Conservation (phyloP, 2,329 filamentous ascomycete species). For the Exophiala aquamarina region DNA sequence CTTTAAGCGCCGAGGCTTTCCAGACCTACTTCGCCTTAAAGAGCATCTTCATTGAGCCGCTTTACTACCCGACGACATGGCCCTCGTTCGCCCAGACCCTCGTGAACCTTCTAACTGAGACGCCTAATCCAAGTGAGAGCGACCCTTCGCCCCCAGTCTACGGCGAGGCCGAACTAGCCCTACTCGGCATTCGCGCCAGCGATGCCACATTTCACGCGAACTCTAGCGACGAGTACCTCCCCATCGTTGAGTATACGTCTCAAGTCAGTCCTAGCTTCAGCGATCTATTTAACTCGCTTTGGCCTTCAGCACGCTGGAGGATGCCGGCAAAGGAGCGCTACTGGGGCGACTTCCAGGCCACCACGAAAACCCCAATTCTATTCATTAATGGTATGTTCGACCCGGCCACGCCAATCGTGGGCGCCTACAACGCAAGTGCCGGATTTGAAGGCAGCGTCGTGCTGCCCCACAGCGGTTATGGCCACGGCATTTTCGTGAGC, state of each 20-base stretch:
- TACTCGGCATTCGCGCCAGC: slow-evolving; percentile 13
- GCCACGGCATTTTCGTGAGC: slow-evolving; percentile 27
- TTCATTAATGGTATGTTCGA: slow-evolving; percentile 31
- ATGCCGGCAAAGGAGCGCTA: slow-evolving; percentile 28
- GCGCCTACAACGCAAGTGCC: slow-evolving; percentile 28
- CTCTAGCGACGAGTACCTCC: slow-evolving; percentile 7
- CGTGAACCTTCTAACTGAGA: slow-evolving; percentile 1
- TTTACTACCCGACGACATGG: slow-evolving; percentile 6
- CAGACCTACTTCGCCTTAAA: background rate
- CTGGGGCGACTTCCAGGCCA: slow-evolving; percentile 27
- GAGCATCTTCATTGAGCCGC: background rate
- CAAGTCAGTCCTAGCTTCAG: slow-evolving; percentile 3
- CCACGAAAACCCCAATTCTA: slow-evolving; percentile 30
- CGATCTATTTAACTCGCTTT: slow-evolving; percentile 4
- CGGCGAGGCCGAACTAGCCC: background rate
- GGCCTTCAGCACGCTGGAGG: slow-evolving; percentile 24
- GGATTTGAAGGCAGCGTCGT: slow-evolving; percentile 29
- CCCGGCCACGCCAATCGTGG: slow-evolving; percentile 28
- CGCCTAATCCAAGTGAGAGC: background rate
- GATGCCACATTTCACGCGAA: slow-evolving; percentile 13
- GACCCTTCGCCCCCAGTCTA: background rate
- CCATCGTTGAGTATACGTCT: background rate
- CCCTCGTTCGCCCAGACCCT: slow-evolving; percentile 8
- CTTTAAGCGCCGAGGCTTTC: slow-evolving; percentile 4
- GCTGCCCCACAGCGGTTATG: slow-evolving; percentile 24